Evolutionary conservation across 768 basidiomycete genomes (phyloP), one percentile per base, ranked within the genome.

Genomic region (Lyophyllum decastes): DNA sequence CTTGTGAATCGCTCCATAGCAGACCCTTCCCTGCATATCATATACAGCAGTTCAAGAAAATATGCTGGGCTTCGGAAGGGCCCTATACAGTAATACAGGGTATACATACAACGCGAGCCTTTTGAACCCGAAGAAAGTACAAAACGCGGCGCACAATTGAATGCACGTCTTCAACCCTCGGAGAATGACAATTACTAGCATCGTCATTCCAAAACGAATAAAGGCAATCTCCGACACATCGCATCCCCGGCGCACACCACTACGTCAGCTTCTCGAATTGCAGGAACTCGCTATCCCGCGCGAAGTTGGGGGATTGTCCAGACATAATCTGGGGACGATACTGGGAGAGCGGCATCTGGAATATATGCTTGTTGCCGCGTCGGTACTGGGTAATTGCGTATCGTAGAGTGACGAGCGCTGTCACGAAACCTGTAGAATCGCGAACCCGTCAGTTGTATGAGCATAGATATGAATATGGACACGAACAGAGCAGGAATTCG

Each of bases 401-500:
- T 57, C 76, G 79, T 49, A 80, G 61, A 6, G 76, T 80, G 57
- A 73, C 64, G 24, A 77, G 43, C 5, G 75, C 65, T 24, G 76
- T 79, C 52, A 73, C 64, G 60, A 81, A 70, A 64, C 82, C 83
- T 85, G 53, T 35, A 35, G 27, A 16, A 9, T 21, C 44, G 25
- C 16, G n/a, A 47, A 9, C 30, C 22, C 30, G 30, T 16, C 30
- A 52, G 38, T 46, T 50, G 33, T 16, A 26, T 33, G 17, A 30
- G 43, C 43, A 6, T 19, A 24, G 17, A 46, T 41, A 24, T 52
- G 33, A 17, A 5, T 6, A 16, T 19, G 25, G 17, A 77, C n/a
- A n/a, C 83, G 38, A 58, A 85, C 84, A 72, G 4, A 80, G 67
- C 25, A 81, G 41, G 72, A 83, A 85, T 66, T 82, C 79, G 44